Conservation (phyloP, 495 filamentous ascomycete genomes). For the Viridothelium virens region DNA sequence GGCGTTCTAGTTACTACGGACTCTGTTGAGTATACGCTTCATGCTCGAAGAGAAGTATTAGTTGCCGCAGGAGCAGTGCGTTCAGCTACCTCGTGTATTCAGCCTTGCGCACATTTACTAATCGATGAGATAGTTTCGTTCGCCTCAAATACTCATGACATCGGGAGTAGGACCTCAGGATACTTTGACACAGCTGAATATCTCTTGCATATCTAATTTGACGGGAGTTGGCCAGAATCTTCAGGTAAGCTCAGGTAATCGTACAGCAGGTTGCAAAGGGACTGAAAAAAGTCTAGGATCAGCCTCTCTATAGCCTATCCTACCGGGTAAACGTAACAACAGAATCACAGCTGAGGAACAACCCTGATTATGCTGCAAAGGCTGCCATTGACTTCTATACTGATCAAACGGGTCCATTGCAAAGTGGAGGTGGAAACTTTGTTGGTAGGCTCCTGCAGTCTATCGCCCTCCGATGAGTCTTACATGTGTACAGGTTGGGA, state of each 20-base stretch:
- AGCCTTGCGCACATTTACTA: not conserved
- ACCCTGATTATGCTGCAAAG: not conserved
- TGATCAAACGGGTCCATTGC: slow-evolving; percentile 9
- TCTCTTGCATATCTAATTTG: slow-evolving; percentile 15
- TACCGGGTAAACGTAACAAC: slow-evolving; percentile 19
- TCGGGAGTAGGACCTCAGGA: slow-evolving; percentile 25
- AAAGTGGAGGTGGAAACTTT: slow-evolving; percentile 16
- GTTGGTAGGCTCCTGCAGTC: not conserved
- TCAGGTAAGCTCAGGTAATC: not conserved
- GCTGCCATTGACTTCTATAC: not conserved
- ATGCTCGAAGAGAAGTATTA: slow-evolving; percentile 49
- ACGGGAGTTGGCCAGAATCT: slow-evolving; percentile 29
- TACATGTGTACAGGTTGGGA: slow-evolving; percentile 17
- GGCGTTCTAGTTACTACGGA: slow-evolving; percentile 41
- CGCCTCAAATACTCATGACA: slow-evolving; percentile 26
- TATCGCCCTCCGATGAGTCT: not conserved
- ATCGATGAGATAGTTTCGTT: slow-evolving; percentile 11
- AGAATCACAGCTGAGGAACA: slow-evolving; percentile 10
- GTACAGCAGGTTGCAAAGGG: not conserved
- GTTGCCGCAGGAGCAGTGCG: slow-evolving; percentile 43
- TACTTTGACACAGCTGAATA: slow-evolving; percentile 15
- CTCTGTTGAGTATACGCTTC: slow-evolving; percentile 34
- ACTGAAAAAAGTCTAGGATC: slow-evolving; percentile 28
- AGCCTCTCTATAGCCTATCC: slow-evolving; percentile 18
- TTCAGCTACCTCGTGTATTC: not conserved